These are phyloP conservation scores for Pugionium dolabratum DNA, from an alignment of 345 rosid genomes.

Conservation along the genomic window DNA sequence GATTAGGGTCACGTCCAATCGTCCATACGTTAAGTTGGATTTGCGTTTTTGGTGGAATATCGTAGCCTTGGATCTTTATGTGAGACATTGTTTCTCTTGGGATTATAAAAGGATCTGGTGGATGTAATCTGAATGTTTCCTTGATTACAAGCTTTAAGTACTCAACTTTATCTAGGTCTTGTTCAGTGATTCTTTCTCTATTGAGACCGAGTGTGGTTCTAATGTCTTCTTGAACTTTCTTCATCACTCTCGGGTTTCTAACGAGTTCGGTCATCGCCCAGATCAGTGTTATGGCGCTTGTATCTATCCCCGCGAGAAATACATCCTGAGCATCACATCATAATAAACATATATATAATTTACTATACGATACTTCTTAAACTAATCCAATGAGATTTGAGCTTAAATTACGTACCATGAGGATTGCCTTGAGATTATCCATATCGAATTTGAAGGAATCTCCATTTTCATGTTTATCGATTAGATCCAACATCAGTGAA, in stretches of 20 bases:
- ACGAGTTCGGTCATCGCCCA: conserved; percentile 30
- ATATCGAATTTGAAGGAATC: conserved; percentile 14
- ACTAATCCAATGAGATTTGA: background rate
- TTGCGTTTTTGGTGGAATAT: conserved; percentile 43
- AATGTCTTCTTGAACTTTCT: conserved; percentile 26
- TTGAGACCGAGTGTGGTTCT: background rate
- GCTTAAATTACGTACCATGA: conserved; percentile 24
- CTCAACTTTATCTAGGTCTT: conserved; percentile 59
- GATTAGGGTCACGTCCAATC: conserved; percentile 47
- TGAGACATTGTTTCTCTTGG: conserved; percentile 50
- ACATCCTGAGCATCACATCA: conserved; percentile 45
- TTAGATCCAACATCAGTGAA: conserved; percentile 30
- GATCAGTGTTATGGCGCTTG: conserved; percentile 21
- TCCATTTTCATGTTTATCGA: background rate
- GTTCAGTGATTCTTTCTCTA: conserved; percentile 44
- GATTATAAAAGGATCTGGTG: conserved; percentile 46
- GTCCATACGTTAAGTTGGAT: conserved; percentile 54
- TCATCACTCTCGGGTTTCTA: conserved; percentile 32
- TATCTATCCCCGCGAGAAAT: conserved; percentile 64
- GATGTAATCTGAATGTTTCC: conserved; percentile 67
- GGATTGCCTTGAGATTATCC: conserved; percentile 34
- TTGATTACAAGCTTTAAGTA: conserved; percentile 58
- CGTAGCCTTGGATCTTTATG: conserved; percentile 44
- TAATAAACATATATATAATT: background rate
- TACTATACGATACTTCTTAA: no score